Base-by-base conservation (phyloP, 306 rosid species). In the Alnus rubra region DNA sequence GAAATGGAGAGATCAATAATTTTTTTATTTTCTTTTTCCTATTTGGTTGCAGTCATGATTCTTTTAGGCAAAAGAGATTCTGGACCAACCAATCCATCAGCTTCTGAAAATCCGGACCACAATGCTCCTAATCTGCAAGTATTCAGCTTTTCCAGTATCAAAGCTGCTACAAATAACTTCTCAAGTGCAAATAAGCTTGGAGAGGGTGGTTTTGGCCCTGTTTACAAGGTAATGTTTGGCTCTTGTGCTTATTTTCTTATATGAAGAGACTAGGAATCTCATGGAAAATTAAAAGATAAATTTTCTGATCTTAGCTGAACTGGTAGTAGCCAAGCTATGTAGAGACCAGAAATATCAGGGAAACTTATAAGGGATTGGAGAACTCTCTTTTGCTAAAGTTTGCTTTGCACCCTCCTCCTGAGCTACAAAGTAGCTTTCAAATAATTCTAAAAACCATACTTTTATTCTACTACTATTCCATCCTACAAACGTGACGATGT, bases 151-250 rank as follows among this genome's bases (percentile, higher is more conserved):
- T 71, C 86, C 71, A 76, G 84, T 19, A 59, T 88, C 60, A 84
- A 78, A 75, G 62, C 49, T 39, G 90, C 90, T 35, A 87, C 92
- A 49, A 19, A 77, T 74, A 82, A 89, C 75, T 89, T 87, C 70
- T 85, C 87, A 31, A 65, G 49, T 47, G 76, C 81, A n/a, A 82
- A 80, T 49, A 84, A 77, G 80, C 81, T 89, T 56, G 90, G 90
- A 73, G 80, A 89, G 81, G 92, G 90, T 35, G 90, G 92, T 30
- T 86, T 73, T 80, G 90, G 90, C 16, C 16, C 76, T 6, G 90
- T 89, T 2, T 87, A 76, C 65, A 84, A 89, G 87, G 90, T 86
- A 80, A 55, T 37, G 64, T 52, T 74, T 48, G 39, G 33, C 64
- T 2, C 9, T 0, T 0, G 64, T n/a, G 33, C 5, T 58, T 19